Base-by-base conservation (phyloP, 352 stramenopile species). In the Hyphochytrium catenoides region DNA sequence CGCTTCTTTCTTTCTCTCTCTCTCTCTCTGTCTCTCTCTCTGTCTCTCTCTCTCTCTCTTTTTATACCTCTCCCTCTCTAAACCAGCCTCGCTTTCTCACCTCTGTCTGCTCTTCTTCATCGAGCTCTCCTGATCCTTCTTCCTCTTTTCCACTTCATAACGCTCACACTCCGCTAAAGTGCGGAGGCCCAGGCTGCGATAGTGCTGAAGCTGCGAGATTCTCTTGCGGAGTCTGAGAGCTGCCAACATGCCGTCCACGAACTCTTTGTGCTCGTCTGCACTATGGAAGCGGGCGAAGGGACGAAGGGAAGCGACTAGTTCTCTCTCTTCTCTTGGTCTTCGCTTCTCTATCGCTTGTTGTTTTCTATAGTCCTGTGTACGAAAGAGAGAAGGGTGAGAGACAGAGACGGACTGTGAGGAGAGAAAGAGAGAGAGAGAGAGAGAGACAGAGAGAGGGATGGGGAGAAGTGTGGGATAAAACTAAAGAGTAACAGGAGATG, bases 131-230 rank as follows among this genome's bases (percentile, higher is more conserved):
- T 77, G 67, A 37, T 94, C 74, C 1, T 77, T 67, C 40, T 90
- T 86, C 46, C 77, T 72, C 48, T 91, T 93, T 45, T 94, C 79
- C 9, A 74, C 61, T 46, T 95, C 85, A 45, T 93, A 95, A 28
- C 86, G 50, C 51, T 96, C 82, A 3, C 74, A 83, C 53, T 95
- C 84, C 0, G 70, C 76, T 6, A 95, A 58, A 19, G 84, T 90
- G 6, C 61, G 74, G 21, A 95, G 83, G 23, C 88, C 88, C 32
- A 91, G 85, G 30, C 81, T 71, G 27, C 85, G 78, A 54, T 94
- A 95, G 48, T 94, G 83, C 59, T 95, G 81, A 42, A 97, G 53
- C 47, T 91, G 52, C 46, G 85, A 50, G 50, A 97, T 96, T 61
- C 94, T 78, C 50, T 95, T 93, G 21, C 85, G 74, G 14, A 97